Base-by-base conservation (phyloP, 129 eudicot genomes). In the Centella asiatica region DNA sequence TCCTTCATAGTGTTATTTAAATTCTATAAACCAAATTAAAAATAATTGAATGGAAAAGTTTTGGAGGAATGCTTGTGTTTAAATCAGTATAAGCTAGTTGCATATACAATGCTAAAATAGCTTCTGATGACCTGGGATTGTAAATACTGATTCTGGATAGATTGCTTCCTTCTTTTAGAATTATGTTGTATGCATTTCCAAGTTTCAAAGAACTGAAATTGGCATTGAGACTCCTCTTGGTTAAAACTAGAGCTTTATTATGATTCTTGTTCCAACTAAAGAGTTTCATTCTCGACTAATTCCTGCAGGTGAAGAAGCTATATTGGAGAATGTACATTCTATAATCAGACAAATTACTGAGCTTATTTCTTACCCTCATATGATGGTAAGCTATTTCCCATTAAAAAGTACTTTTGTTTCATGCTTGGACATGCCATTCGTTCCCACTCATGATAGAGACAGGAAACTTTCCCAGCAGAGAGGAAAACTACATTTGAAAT, bases 251-350 rank as follows among this genome's bases (percentile, higher is more conserved):
- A 5, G 14, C 1, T 7, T 20, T 57, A 20, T 1, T 7, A n/a
- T 13, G 60, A 55, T 29, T 55, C 14, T 53, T 47, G 6, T 14
- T 14, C 42, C 42, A 3, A 8, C 62, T 22, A 56, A 32, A 56
- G 25, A 13, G 36, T 62, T n/a, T 31, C 65, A 32, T 34, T 13
- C 28, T 19, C 17, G 17, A 59, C 32, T 34, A 50, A 18, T 57
- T 64, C 63, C 28, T 63, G 79, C 79, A 92, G 95, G 90, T 65
- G 72, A 73, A 67, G 94, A 79, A 69, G 77, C 78, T 44, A 74
- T 81, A n/a, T 55, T 68, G 33, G 98, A 84, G 69, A 79, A 92
- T 69, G 83, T 82, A 1, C 80, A 73, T 48, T 37, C 59, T 57
- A 68, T 87, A 61, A 44, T 80, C 70, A 78, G 70, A 69, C 76